Percentiles rank a stretch among this genome's conserved stretches.
These are phyloP conservation scores for Ogataea nitratoaversa DNA, from an alignment of 805 yeast species.

Conservation along the genomic window DNA sequence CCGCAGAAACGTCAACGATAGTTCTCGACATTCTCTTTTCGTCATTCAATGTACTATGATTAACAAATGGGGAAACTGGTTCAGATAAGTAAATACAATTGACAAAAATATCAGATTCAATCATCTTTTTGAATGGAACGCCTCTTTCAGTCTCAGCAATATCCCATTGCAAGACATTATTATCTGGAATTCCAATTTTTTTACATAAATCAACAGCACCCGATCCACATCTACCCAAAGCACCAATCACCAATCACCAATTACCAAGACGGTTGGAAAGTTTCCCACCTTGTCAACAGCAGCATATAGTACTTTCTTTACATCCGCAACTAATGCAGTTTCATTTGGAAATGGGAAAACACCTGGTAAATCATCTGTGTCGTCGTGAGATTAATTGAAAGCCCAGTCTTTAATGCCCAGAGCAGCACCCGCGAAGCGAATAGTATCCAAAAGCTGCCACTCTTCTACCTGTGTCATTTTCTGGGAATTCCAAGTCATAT, in stretches of 20 bases:
- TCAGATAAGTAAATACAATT: slow-evolving; percentile 93
- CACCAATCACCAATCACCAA: slow-evolving; percentile 99
- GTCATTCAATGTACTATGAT: slow-evolving; percentile 60
- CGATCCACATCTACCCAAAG: slow-evolving; percentile 97
- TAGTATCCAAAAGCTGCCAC: slow-evolving; percentile 99
- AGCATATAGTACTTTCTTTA: slow-evolving; percentile 50
- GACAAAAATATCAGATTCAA: slow-evolving; percentile 81
- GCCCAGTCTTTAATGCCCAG: slow-evolving; percentile 94
- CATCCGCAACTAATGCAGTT: slow-evolving; percentile 64
- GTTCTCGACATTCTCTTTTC: slow-evolving; percentile 76
- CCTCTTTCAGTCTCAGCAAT: slow-evolving; percentile 95
- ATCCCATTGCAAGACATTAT: slow-evolving; percentile 88
- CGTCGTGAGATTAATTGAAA: slow-evolving; percentile 72
- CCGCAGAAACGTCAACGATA: slow-evolving; percentile 97
- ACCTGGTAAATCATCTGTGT: slow-evolving; percentile 67
- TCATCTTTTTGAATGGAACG: slow-evolving; percentile 95
- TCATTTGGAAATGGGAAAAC: slow-evolving; percentile 84
- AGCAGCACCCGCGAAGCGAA: slow-evolving; percentile 99
- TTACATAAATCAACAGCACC: slow-evolving; percentile 87
- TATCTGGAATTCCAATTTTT: slow-evolving; percentile 84
- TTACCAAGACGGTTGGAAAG: slow-evolving; percentile 77
- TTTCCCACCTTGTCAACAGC: slow-evolving; percentile 59
- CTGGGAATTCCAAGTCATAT: slow-evolving; percentile 92
- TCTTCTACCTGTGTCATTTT: slow-evolving; percentile 93
- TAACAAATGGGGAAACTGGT: slow-evolving; percentile 91